Evolutionary conservation across 2,329 filamentous ascomycete species (phyloP).

Genomic region (Grosmannia penicillata): DNA sequence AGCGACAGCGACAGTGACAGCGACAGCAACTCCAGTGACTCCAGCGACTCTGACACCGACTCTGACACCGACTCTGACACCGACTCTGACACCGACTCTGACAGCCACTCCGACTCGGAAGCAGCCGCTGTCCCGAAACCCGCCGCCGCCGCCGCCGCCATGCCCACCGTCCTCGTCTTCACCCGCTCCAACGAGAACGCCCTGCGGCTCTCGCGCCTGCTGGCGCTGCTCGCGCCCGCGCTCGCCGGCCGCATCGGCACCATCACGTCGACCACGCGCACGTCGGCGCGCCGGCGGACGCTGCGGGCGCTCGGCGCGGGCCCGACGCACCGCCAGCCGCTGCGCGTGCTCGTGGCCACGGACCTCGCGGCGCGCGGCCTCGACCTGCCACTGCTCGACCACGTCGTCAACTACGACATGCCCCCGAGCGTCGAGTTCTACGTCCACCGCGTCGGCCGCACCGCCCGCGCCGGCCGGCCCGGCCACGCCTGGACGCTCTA

Average conservation of each 20-base stretch:
- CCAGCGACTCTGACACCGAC: neutral
- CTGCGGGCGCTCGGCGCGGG: slow-evolving; percentile 49
- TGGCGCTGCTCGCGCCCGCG: slow-evolving; percentile 49
- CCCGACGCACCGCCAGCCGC: no score
- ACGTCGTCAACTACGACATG: slow-evolving; percentile 90
- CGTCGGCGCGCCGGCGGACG: slow-evolving; percentile 51
- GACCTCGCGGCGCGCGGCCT: slow-evolving; percentile 88
- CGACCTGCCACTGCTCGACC: slow-evolving; percentile 62
- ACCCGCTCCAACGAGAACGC: slow-evolving; percentile 83
- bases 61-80: neutral
- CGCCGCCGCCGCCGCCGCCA: slow-evolving; percentile 13
- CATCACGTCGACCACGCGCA: slow-evolving; percentile 66
- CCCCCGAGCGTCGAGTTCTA: slow-evolving; percentile 70
- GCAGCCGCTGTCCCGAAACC: no score
- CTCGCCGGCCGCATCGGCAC: slow-evolving; percentile 47
- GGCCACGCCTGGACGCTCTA: slow-evolving; percentile 82
- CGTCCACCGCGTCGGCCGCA: slow-evolving; percentile 83
- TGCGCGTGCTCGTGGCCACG: slow-evolving; percentile 72
- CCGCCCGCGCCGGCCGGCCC: slow-evolving; percentile 61
- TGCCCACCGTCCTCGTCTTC: slow-evolving; percentile 63
- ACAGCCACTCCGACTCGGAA: no score
- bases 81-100: neutral
- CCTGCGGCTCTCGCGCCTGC: slow-evolving; percentile 68
- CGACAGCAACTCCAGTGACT: slow-evolving; percentile 9
- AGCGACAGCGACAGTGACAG: slow-evolving; percentile 11